Evolutionary conservation across 768 basidiomycete species (phyloP).

Genomic region (Imleria badia): DNA sequence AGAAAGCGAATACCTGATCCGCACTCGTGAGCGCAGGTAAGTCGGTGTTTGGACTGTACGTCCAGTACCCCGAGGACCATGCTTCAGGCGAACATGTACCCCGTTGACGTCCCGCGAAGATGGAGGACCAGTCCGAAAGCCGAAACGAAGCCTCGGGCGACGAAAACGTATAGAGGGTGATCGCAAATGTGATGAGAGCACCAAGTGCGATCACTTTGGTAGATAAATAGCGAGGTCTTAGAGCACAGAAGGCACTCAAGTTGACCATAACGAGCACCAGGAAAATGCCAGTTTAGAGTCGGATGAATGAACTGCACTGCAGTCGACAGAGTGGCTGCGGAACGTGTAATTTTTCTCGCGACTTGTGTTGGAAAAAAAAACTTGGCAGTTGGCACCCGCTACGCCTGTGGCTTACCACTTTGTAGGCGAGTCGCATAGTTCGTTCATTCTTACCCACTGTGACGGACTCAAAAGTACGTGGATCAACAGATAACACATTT

Average conservation of each 20-base stretch:
- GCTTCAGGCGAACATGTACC: conserved; percentile 35
- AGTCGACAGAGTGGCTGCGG: background rate
- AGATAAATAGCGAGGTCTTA: conserved; percentile 25
- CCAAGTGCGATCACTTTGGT: conserved; percentile 27
- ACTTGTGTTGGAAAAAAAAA: background rate
- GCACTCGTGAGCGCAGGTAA: conserved; percentile 34
- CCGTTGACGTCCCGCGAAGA: conserved; percentile 29
- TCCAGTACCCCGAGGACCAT: conserved; percentile 43
- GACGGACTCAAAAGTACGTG: background rate
- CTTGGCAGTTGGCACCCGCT: background rate
- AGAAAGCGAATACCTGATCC: conserved; percentile 49
- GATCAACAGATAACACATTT: background rate
- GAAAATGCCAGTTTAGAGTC: background rate
- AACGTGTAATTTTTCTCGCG: background rate
- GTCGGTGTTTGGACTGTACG: conserved; percentile 36
- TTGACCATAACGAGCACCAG: conserved; percentile 1
- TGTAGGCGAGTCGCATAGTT: too few relatives aligned
- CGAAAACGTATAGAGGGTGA: conserved; percentile 32
- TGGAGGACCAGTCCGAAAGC: conserved; percentile 19
- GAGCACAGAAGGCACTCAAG: background rate
- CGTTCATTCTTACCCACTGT: too few relatives aligned
- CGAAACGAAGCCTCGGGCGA: conserved; percentile 17
- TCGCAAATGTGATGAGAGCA: conserved; percentile 23
- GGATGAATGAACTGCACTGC: background rate
- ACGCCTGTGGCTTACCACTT: background rate